Percentiles rank a stretch among this genome's conserved stretches.
Evolutionary conservation across 1,284 basidiomycete genomes (phyloP).

Genomic region (Rhodotorula sp.): DNA sequence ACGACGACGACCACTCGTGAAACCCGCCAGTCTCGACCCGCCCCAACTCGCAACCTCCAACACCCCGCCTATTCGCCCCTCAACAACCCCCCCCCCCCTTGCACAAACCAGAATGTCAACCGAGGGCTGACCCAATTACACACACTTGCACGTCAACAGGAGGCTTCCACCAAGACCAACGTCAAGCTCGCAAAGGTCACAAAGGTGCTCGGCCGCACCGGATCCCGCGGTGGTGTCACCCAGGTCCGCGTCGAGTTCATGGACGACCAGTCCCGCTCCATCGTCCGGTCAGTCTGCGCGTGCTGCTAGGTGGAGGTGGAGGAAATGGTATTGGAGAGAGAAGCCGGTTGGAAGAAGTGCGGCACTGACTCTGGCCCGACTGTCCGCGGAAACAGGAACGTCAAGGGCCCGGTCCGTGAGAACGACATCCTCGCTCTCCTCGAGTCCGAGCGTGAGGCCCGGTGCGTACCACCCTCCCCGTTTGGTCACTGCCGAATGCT

Average conservation of each 20-base stretch:
- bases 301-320: no score
- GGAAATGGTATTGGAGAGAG: no score
- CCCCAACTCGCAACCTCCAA: not conserved
- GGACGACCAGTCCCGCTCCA: constrained; percentile 92
- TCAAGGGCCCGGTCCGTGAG: constrained; percentile 95
- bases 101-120: not conserved
- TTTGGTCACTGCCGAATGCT: no score
- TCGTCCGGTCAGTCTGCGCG: constrained; percentile 66
- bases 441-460: constrained; percentile 99
- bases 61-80: not conserved
- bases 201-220: constrained; percentile 98
- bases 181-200: constrained; percentile 95
- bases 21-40: no score
- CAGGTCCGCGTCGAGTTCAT: constrained; percentile 99
- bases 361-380: not conserved
- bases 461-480: constrained; percentile 57
- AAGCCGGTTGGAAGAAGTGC: no score
- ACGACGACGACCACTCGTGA: no score
- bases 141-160: constrained; percentile 27
- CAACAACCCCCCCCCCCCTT: not conserved
- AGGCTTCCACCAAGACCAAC: constrained; percentile 62
- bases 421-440: constrained; percentile 96
- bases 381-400: constrained; percentile 58
- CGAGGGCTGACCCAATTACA: not conserved
- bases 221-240: constrained; percentile 98